Evolutionary conservation across 1,284 basidiomycete species (phyloP).

Genomic region (Polyporus tsugae): DNA sequence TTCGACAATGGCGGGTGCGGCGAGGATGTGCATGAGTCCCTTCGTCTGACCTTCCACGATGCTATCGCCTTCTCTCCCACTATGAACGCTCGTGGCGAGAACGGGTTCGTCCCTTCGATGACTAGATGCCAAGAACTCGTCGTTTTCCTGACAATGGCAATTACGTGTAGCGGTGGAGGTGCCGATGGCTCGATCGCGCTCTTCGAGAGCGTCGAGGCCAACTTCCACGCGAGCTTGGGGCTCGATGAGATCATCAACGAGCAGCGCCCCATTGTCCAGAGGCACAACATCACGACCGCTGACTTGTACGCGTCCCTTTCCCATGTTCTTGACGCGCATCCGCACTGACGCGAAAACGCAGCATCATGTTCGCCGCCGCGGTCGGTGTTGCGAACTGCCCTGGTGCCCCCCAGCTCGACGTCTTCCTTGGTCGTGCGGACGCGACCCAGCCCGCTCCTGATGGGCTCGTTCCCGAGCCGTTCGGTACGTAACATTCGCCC

Average conservation of each 20-base stretch:
- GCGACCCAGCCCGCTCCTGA: conserved; percentile 45
- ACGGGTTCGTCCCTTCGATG: conserved; percentile 24
- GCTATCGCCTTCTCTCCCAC: conserved; percentile 39
- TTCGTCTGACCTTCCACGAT: conserved; percentile 45
- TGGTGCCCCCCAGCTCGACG: conserved; percentile 41
- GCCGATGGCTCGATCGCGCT: conserved; percentile 39
- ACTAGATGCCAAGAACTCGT: not conserved
- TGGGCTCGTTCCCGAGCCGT: conserved; percentile 49
- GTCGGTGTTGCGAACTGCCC: conserved; percentile 42
- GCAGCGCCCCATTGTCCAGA: conserved; percentile 34
- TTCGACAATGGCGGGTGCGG: conserved; percentile 43
- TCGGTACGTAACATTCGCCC: conserved; percentile 28
- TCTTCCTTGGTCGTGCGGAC: conserved; percentile 44
- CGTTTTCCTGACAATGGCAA: not conserved
- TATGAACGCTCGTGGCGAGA: conserved; percentile 29
- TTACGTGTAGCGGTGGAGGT: conserved; percentile 34
- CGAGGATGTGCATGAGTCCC: conserved; percentile 41
- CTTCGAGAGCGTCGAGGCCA: conserved; percentile 35
- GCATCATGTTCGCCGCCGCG: conserved; percentile 44
- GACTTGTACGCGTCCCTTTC: conserved; percentile 30
- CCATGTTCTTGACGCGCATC: not conserved
- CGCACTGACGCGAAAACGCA: not conserved
- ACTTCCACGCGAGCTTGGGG: conserved; percentile 40
- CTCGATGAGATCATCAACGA: conserved; percentile 20
- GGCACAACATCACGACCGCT: conserved; percentile 36